Evolutionary conservation across 2,329 filamentous ascomycete genomes (phyloP).

Genomic region (Aspergillus caelatus): DNA sequence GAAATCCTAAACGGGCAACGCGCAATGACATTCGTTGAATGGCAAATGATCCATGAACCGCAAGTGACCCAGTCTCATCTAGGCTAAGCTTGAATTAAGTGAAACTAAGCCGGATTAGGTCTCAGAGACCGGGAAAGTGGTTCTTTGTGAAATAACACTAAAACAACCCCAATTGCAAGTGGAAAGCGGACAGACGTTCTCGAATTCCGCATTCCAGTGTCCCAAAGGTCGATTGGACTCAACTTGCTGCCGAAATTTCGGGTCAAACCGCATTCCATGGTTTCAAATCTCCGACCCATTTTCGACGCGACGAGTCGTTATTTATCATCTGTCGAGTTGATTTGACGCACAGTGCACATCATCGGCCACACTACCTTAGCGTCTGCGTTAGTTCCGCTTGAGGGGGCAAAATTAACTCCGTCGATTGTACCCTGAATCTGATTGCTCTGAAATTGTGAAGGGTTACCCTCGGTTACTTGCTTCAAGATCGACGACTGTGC

Average conservation of each 20-base stretch:
- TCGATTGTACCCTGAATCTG: neutral
- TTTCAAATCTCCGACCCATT: conserved; percentile 2
- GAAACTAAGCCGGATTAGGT: neutral
- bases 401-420: neutral
- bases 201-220: neutral
- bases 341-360: conserved; percentile 17
- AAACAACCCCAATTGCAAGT: conserved; percentile 3
- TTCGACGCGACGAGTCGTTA: conserved; percentile 4
- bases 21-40: neutral
- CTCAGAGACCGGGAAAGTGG: neutral
- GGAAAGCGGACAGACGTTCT: neutral
- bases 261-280: conserved; percentile 5
- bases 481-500: neutral
- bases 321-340: conserved; percentile 11
- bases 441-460: neutral
- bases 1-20: neutral
- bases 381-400: conserved; percentile 5
- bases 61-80: neutral
- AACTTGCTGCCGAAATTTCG: neutral
- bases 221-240: neutral
- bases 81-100: conserved; percentile 4
- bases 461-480: neutral
- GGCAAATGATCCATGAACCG: neutral
- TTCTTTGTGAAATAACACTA: neutral
- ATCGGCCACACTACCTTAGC: conserved; percentile 13